phyloP scores from a whole-genome alignment of 345 rosid species.

The Gossypium sturtianum region DNA sequence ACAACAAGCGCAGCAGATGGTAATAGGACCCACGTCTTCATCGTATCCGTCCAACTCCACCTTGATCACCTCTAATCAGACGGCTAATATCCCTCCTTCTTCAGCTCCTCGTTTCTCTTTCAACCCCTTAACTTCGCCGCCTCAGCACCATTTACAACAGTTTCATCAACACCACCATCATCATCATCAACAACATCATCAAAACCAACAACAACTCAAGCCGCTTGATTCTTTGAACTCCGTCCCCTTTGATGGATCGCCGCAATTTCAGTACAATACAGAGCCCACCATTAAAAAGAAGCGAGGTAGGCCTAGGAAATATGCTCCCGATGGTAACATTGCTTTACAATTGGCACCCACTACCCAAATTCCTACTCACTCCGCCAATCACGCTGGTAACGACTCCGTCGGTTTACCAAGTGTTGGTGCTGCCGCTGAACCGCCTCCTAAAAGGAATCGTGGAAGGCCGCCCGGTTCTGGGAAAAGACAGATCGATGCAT shows the following conservation, averaged over 20 bases:
- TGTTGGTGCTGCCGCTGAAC: constrained; percentile 40
- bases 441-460: constrained; percentile 53
- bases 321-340: constrained; percentile 79
- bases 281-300: constrained; percentile 64
- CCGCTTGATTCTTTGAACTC: constrained; percentile 30
- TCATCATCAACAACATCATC: constrained; percentile 20
- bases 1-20: constrained; percentile 20
- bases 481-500: constrained; percentile 85
- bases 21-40: constrained; percentile 22
- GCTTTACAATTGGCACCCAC: constrained; percentile 70
- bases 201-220: constrained; percentile 26
- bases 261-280: constrained; percentile 42
- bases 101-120: constrained; percentile 25
- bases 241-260: constrained; percentile 56
- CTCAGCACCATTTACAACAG: constrained; percentile 16
- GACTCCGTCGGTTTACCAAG: constrained; percentile 23
- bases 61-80: constrained; percentile 24
- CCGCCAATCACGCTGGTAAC: constrained; percentile 33
- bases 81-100: constrained; percentile 14
- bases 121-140: constrained; percentile 30
- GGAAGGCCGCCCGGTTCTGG: constrained; percentile 97
- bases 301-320: constrained; percentile 89
- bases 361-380: constrained; percentile 42
- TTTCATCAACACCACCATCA: not conserved
- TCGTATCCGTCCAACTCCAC: constrained; percentile 25